phyloP scores from a whole-genome alignment of 164 flowering plant genomes.

The Magnolia officinalis region DNA sequence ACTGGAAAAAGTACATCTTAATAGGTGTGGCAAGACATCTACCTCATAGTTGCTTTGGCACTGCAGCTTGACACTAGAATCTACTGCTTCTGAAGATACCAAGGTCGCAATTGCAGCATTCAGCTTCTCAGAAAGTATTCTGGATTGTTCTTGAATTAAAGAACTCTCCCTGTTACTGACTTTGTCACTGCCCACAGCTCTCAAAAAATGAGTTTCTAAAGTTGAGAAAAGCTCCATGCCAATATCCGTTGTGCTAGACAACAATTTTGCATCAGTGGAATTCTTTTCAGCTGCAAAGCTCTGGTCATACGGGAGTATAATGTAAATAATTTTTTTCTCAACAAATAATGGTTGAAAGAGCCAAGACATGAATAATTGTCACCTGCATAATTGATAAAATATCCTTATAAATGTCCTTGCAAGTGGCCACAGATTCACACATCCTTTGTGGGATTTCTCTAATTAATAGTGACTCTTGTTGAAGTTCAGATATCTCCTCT shows the following conservation, averaged over 20 bases:
- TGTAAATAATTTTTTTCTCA: neutral
- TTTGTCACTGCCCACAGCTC: slow-evolving; percentile 27
- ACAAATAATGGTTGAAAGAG: neutral
- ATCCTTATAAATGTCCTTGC: slow-evolving; percentile 61
- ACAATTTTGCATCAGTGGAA: slow-evolving; percentile 44
- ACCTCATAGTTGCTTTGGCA: slow-evolving; percentile 47
- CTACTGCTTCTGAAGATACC: slow-evolving; percentile 33
- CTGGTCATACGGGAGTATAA: slow-evolving; percentile 29
- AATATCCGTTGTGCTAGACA: slow-evolving; percentile 58
- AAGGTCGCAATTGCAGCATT: slow-evolving; percentile 37
- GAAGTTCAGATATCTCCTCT: slow-evolving; percentile 55
- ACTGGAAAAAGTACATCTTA: slow-evolving; percentile 33
- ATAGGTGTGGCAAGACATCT: slow-evolving; percentile 48
- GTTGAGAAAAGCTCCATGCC: slow-evolving; percentile 57
- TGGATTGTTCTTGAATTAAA: slow-evolving; percentile 41
- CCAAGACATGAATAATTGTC: slow-evolving; percentile 4
- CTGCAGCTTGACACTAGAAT: slow-evolving; percentile 13
- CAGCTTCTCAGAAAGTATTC: slow-evolving; percentile 42
- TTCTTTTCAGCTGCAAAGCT: slow-evolving; percentile 42
- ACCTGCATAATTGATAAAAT: slow-evolving; percentile 56
- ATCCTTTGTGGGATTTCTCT: slow-evolving; percentile 55
- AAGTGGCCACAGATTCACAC: slow-evolving; percentile 48
- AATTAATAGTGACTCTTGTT: slow-evolving; percentile 43
- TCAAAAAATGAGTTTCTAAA: slow-evolving; percentile 52
- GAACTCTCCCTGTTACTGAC: slow-evolving; percentile 20